These are phyloP conservation scores for Amorphotheca resinae DNA, from an alignment of 495 filamentous ascomycete species.

Conservation along the genomic window DNA sequence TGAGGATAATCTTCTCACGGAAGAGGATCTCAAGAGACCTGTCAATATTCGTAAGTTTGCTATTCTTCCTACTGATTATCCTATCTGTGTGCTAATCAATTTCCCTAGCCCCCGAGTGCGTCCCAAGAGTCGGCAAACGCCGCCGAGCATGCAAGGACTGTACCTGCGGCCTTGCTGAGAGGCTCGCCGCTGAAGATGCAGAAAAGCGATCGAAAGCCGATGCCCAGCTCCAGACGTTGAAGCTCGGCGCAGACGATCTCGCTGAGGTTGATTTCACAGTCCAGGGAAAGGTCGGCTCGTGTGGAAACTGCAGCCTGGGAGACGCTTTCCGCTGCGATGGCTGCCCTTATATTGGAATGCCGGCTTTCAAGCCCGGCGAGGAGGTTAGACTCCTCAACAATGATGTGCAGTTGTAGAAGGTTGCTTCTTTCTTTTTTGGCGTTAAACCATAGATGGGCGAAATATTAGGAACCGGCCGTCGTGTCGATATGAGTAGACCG, in stretches of 20 bases:
- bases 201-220: slow-evolving; percentile 49
- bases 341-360: slow-evolving; percentile 87
- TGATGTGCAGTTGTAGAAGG: slow-evolving; percentile 62
- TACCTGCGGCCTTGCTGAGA: slow-evolving; percentile 76
- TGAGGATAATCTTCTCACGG: slow-evolving; percentile 73
- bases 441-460: slow-evolving; percentile 5
- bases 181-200: slow-evolving; percentile 68
- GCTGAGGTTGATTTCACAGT: slow-evolving; percentile 92
- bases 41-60: slow-evolving; percentile 57
- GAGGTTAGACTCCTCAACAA: slow-evolving; percentile 80
- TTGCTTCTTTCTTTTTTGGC: slow-evolving; percentile 4
- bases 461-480: background rate
- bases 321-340: slow-evolving; percentile 74
- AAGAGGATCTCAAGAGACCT: slow-evolving; percentile 63
- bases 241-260: slow-evolving; percentile 67
- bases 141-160: slow-evolving; percentile 95
- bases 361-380: slow-evolving; percentile 93
- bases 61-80: background rate
- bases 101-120: slow-evolving; percentile 61
- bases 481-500: slow-evolving; percentile 2
- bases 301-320: slow-evolving; percentile 83
- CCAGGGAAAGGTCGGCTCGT: slow-evolving; percentile 84
- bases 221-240: slow-evolving; percentile 38
- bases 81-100: slow-evolving; percentile 9
- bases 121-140: slow-evolving; percentile 70